Evolutionary conservation across 495 filamentous ascomycete genomes (phyloP), one percentile per base, ranked within the genome.

Genomic region (Penicillium dipodomyicola): DNA sequence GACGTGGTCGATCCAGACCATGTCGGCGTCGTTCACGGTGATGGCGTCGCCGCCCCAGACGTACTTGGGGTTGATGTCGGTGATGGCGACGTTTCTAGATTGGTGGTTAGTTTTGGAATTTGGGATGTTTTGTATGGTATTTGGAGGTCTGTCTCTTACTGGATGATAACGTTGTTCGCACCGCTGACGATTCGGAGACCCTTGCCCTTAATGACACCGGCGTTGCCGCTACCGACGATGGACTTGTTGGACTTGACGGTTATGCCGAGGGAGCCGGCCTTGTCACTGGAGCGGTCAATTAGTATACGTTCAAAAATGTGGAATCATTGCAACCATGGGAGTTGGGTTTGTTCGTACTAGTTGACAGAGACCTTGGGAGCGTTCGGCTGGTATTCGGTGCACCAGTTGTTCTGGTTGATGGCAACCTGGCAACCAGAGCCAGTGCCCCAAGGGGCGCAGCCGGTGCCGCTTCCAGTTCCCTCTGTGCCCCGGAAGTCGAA

Each of bases 341-440:
- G 6, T 5, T 7, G 11, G n/a, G 2, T 14, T n/a, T 41, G 12
- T 22, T 33, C 65, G 47, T 57, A 66, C 65, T 80, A 80, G n/a
- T 61, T 68, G 29, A 83, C 78, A 4, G 57, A 57, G 39, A 68
- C 67, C 5, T 56, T 55, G 0, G 72, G 71, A 9, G 74, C 72
- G 48, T 58, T 41, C 0, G 74, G 45, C 65, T 77, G 50, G 54
- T 75, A 75, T 65, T 74, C 76, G 12, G 42, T 62, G 58, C 76
- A 80, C 79, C 78, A 79, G 63, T 71, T 58, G 54, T 79, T 67
- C 64, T 75, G 59, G 68, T 81, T 79, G 60, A 84, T 84, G 41
- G 82, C 82, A 47, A 78, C 51, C 67, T 79, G 82, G 60, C 72
- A 80, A 30, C 43, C 74, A 50, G 63, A 64, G 33, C 47, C 69